Conservation (phyloP, 331 rosid species). For the Prunus yedoensis region DNA sequence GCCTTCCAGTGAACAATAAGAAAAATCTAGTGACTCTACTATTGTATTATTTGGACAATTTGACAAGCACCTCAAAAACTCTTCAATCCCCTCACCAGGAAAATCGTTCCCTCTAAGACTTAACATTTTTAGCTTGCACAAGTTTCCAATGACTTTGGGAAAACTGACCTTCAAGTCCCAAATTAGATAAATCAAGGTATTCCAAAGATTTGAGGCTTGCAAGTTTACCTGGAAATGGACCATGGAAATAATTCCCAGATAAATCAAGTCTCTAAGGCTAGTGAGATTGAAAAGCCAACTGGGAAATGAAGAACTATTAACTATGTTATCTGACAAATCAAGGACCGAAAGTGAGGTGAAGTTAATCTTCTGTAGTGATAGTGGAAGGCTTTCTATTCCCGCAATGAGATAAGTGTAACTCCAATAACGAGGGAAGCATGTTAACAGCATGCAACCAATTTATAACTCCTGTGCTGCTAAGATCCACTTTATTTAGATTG, state of each 20-base stretch:
- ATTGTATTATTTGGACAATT: not conserved
- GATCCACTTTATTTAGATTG: too few species aligned
- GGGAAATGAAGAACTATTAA: not conserved
- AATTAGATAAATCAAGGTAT: not conserved
- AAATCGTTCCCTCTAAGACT: not conserved
- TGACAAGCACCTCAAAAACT: not conserved
- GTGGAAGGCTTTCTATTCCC: not conserved
- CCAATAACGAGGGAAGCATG: slow-evolving; percentile 9
- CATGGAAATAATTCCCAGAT: accelerated
- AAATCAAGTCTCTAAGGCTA: slow-evolving; percentile 5
- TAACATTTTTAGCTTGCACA: too few species aligned
- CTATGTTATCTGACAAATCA: not conserved
- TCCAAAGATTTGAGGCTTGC: not conserved
- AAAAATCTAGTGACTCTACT: not conserved
- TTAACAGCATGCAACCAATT: not conserved
- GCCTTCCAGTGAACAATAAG: accelerated
- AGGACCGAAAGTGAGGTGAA: slow-evolving; percentile 9
- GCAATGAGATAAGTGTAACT: not conserved
- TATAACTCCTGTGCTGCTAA: too few species aligned
- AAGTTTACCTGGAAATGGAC: not conserved
- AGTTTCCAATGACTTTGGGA: too few species aligned
- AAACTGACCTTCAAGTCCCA: not conserved
- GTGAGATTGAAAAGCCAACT: not conserved
- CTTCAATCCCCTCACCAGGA: not conserved
- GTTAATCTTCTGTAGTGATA: not conserved